A percentile compares a stretch with the other conserved stretches of the same genome.
These are phyloP conservation scores for Boletellus ananas DNA, from an alignment of 768 basidiomycete genomes.

Conservation along the genomic window DNA sequence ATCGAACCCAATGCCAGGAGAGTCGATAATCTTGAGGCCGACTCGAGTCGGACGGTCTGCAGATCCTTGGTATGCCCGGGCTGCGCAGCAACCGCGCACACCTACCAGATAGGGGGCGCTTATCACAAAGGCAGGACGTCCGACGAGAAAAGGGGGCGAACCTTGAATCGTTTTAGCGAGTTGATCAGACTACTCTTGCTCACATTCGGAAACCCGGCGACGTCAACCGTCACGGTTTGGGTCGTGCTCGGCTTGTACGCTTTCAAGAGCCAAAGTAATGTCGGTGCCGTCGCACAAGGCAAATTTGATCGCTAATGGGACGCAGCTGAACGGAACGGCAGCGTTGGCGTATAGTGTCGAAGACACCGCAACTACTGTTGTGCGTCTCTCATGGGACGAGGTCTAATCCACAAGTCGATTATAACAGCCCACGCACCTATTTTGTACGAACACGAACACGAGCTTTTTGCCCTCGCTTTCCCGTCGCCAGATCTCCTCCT, in stretches of 20 bases:
- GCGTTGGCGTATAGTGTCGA: slow-evolving; percentile 85
- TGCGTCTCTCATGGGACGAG: slow-evolving; percentile 82
- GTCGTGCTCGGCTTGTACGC: slow-evolving; percentile 66
- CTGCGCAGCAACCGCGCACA: slow-evolving; percentile 92
- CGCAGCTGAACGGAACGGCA: slow-evolving; percentile 83
- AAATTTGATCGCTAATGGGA: slow-evolving; percentile 79
- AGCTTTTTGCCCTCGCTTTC: slow-evolving; percentile 89
- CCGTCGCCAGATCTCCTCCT: slow-evolving; percentile 85
- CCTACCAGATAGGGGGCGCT: slow-evolving; percentile 40
- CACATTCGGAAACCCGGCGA: slow-evolving; percentile 96
- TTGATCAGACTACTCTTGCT: slow-evolving; percentile 96
- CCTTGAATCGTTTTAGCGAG: slow-evolving; percentile 81
- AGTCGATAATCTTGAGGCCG: slow-evolving; percentile 89
- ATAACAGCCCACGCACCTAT: slow-evolving; percentile 58
- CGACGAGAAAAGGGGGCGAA: slow-evolving; percentile 24
- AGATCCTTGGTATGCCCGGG: slow-evolving; percentile 92
- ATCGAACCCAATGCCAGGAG: slow-evolving; percentile 96
- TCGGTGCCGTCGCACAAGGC: slow-evolving; percentile 70
- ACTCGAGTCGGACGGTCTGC: slow-evolving; percentile 88
- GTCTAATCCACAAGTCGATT: slow-evolving; percentile 44
- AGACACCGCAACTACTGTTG: slow-evolving; percentile 88
- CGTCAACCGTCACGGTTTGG: slow-evolving; percentile 78
- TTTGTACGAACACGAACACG: slow-evolving; percentile 92
- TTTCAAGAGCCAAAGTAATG: slow-evolving; percentile 78
- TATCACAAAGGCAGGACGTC: neutral